Base-by-base conservation (phyloP, 2,329 filamentous ascomycete species). In the Botrytis byssoidea region DNA sequence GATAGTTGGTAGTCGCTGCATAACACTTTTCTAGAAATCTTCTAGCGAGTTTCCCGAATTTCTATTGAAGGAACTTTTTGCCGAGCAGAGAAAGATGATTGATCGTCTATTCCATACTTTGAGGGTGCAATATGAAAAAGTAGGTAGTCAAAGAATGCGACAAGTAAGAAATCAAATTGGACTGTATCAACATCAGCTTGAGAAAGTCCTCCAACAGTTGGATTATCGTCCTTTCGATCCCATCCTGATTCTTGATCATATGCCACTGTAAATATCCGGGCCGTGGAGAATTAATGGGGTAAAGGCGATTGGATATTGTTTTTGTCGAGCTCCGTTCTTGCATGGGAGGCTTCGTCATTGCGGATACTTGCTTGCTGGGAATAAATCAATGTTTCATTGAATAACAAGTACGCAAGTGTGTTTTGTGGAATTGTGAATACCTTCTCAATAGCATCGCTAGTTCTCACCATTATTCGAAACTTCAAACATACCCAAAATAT, bases 251-350 rank as follows among this genome's bases (percentile, higher is more conserved):
- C 35, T 40, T 51, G 25, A 68, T 55, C 32, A 67, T 37, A 68
- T 40, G 46, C 65, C 48, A 40, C 48, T 29, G 35, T 68, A 40
- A 55, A 68, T 68, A 68, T 55, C 65, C 65, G 65, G 46, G 48
- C 35, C 35, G 65, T 55, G 35, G 32, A 44, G 37, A n/a, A 25
- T 64, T 20, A n/a, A 64, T 44, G 61, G 37, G 32, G 35, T 46
- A 14, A n/a, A 48, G 22, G 20, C 32, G 44, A 51, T 67, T 51
- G 22, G 44, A 51, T 37, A 8, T 42, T 20, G 40, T 29, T 64
- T 37, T 57, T 40, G 60, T 44, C 60, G 37, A 64, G 14, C 51
- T 57, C 51, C 51, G 51, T 57, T 18, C 51, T 57, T 57, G 51
- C 51, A 57, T 57, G n/a, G n/a, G 25, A 57, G 7, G 22, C 37